Percentiles rank a stretch among this genome's conserved stretches.
phyloP scores from a whole-genome alignment of 164 flowering plant genomes.

The Vitis amurensis region DNA sequence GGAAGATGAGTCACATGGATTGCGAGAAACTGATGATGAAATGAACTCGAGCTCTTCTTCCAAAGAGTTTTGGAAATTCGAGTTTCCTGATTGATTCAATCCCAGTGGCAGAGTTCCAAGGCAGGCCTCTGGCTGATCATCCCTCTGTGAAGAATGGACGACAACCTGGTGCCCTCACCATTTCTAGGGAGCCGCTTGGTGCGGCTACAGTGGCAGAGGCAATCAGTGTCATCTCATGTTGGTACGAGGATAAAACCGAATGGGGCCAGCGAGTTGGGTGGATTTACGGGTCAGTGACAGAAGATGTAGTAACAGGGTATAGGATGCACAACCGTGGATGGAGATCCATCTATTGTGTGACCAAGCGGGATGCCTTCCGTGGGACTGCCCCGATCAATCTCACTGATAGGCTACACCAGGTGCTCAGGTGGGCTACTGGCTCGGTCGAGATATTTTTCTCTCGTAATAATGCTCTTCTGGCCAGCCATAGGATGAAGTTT shows the following conservation, averaged over 20 bases:
- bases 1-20: conserved; percentile 16
- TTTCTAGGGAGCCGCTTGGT: conserved; percentile 70
- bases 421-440: conserved; percentile 93
- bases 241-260: conserved; percentile 88
- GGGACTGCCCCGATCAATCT: conserved; percentile 90
- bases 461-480: conserved; percentile 76
- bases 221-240: conserved; percentile 64
- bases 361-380: conserved; percentile 78
- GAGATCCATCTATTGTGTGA: conserved; percentile 79
- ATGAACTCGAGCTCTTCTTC: conserved; percentile 45
- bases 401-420: conserved; percentile 84
- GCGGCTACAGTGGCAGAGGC: conserved; percentile 71
- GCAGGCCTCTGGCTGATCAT: conserved; percentile 86
- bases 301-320: conserved; percentile 84
- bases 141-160: conserved; percentile 69
- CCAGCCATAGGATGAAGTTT: conserved; percentile 54
- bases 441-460: conserved; percentile 90
- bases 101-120: conserved; percentile 76
- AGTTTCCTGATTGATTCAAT: conserved; percentile 71
- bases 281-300: conserved; percentile 89
- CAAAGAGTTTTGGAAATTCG: conserved; percentile 85
- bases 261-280: conserved; percentile 85
- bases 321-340: conserved; percentile 88
- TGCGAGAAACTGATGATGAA: conserved; percentile 56
- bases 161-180: conserved; percentile 77